Conservation (phyloP, 352 stramenopile genomes). For the Pythium phragmiticola region DNA sequence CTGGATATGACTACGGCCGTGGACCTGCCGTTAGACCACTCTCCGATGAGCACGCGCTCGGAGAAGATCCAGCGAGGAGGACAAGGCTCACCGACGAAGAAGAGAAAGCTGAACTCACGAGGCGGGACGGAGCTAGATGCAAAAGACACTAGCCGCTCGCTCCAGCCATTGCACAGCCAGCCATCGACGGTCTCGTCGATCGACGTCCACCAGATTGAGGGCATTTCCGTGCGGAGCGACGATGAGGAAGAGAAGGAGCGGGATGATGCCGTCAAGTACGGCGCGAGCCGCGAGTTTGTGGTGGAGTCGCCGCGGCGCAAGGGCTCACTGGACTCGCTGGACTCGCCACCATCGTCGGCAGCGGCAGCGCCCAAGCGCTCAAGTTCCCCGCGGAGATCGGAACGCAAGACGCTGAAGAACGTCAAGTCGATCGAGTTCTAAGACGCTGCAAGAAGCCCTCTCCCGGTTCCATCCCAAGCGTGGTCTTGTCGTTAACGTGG, state of each 20-base stretch:
- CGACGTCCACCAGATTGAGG: constrained; percentile 31
- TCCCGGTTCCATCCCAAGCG: too few relatives aligned
- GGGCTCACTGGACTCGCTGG: constrained; percentile 1
- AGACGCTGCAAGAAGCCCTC: background rate
- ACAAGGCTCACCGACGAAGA: constrained; percentile 15
- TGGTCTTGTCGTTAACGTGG: too few relatives aligned
- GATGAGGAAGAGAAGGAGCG: constrained; percentile 39
- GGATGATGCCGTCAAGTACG: constrained; percentile 23
- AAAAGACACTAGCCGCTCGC: constrained; percentile 29
- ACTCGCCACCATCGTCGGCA: background rate
- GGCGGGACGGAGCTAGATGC: constrained; percentile 37
- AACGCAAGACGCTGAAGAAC: constrained; percentile 9
- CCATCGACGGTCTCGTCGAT: constrained; percentile 27
- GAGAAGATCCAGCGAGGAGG: constrained; percentile 13
- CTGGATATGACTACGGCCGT: constrained; percentile 58
- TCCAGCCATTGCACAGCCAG: constrained; percentile 43
- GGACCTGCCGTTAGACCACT: constrained; percentile 35
- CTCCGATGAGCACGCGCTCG: constrained; percentile 39
- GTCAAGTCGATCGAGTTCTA: constrained; percentile 24
- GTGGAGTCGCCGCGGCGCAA: constrained; percentile 10
- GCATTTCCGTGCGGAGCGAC: constrained; percentile 35
- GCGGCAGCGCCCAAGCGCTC: constrained; percentile 13
- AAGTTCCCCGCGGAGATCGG: background rate
- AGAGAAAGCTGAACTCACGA: constrained; percentile 27
- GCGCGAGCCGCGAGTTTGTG: constrained; percentile 21